Percentiles rank a stretch among this genome's conserved stretches.
Evolutionary conservation across 2,329 filamentous ascomycete species (phyloP).

Genomic region (Fusarium succisae): DNA sequence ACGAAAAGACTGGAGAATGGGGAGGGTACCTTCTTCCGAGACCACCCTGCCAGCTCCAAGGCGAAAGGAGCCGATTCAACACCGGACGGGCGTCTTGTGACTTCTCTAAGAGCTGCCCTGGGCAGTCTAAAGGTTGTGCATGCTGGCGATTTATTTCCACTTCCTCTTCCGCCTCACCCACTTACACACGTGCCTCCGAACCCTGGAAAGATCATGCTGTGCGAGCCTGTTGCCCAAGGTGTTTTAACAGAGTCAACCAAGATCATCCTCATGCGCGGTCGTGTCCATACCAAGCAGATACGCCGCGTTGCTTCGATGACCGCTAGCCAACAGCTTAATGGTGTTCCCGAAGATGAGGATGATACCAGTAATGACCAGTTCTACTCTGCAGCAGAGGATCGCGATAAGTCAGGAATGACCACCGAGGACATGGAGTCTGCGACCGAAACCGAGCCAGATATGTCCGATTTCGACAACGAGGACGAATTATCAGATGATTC

Average conservation of each 20-base stretch:
- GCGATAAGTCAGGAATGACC: constrained; percentile 65
- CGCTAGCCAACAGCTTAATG: constrained; percentile 58
- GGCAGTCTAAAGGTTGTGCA: constrained; percentile 80
- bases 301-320: constrained; percentile 59
- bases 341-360: constrained; percentile 71
- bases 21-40: constrained; percentile 81
- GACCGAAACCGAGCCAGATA: constrained; percentile 71
- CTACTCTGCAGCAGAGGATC: constrained; percentile 89
- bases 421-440: constrained; percentile 67
- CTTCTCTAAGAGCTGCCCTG: constrained; percentile 78
- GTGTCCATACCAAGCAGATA: constrained; percentile 63
- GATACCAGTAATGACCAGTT: constrained; percentile 92
- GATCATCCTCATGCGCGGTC: constrained; percentile 79
- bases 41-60: constrained; percentile 58
- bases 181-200: constrained; percentile 86
- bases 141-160: constrained; percentile 78
- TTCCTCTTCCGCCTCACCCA: constrained; percentile 84
- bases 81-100: constrained; percentile 67
- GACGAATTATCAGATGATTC: constrained; percentile 88
- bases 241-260: constrained; percentile 79
- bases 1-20: constrained; percentile 83
- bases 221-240: constrained; percentile 93
- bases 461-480: constrained; percentile 71
- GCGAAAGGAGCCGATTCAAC: constrained; percentile 51
- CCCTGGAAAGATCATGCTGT: constrained; percentile 89